These are phyloP conservation scores for Gorgonomyces haynaldii DNA, from an alignment of 192 early-diverging fungal species.

Conservation along the genomic window DNA sequence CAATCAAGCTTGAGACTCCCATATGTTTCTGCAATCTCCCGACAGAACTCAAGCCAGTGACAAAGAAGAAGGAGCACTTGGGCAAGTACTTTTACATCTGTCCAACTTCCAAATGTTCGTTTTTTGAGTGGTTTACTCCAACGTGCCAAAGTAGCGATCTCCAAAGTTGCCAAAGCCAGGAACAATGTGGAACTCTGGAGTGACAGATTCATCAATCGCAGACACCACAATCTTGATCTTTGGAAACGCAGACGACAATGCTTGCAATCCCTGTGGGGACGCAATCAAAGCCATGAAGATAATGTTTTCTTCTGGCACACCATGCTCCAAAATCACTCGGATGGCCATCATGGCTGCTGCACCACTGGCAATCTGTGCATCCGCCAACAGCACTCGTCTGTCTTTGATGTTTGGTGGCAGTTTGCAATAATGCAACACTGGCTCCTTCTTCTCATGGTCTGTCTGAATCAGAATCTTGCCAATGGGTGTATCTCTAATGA, in stretches of 20 bases:
- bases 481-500: slow-evolving; percentile 65
- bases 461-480: slow-evolving; percentile 90
- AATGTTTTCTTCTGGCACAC: slow-evolving; percentile 66
- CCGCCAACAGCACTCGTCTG: slow-evolving; percentile 63
- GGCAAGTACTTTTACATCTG: slow-evolving; percentile 22
- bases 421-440: slow-evolving; percentile 77
- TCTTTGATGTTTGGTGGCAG: slow-evolving; percentile 52
- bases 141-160: slow-evolving; percentile 45
- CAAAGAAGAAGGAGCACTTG: slow-evolving; percentile 11
- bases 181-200: slow-evolving; percentile 54
- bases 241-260: slow-evolving; percentile 74
- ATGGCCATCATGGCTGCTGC: slow-evolving; percentile 95
- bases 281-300: slow-evolving; percentile 77
- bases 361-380: slow-evolving; percentile 87
- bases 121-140: slow-evolving; percentile 7
- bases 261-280: slow-evolving; percentile 62
- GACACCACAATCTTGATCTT: slow-evolving; percentile 67
- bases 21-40: slow-evolving; percentile 25
- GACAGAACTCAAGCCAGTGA: slow-evolving; percentile 26
- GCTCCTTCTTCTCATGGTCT: slow-evolving; percentile 66
- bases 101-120: neutral
- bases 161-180: slow-evolving; percentile 88
- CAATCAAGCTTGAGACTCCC: slow-evolving; percentile 22
- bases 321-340: slow-evolving; percentile 81
- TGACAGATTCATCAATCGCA: slow-evolving; percentile 61